phyloP scores from a whole-genome alignment of 768 basidiomycete species.

The Amyloporia xantha region DNA sequence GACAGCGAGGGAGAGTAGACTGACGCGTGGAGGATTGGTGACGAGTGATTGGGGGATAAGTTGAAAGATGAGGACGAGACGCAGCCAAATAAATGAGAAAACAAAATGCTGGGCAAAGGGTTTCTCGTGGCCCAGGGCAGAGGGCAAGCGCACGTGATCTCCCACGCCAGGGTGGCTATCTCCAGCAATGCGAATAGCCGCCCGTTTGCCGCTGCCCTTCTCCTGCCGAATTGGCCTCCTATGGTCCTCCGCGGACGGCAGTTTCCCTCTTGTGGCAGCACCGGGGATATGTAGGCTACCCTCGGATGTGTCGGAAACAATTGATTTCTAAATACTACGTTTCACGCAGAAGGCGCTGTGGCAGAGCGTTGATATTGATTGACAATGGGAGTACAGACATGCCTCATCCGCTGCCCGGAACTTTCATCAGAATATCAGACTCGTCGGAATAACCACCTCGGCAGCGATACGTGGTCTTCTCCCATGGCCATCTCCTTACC shows the following conservation, averaged over 20 bases:
- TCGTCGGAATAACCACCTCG: not conserved
- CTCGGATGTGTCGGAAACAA: no score
- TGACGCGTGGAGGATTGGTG: constrained; percentile 34
- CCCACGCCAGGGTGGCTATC: constrained; percentile 15
- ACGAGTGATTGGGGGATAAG: constrained; percentile 35
- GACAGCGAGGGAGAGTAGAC: constrained; percentile 30
- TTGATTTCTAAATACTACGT: no score
- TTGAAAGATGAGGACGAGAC: constrained; percentile 35
- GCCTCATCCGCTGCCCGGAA: no score
- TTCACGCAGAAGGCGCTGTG: no score
- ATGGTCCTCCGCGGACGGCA: no score
- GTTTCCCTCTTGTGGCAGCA: no score
- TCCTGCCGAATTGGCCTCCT: no score
- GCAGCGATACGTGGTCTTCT: no score
- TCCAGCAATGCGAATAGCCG: not conserved
- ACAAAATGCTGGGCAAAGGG: constrained; percentile 75
- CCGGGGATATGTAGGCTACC: no score
- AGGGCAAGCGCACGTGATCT: constrained; percentile 31
- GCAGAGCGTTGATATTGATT: no score
- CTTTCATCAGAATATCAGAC: not conserved
- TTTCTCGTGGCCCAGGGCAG: constrained; percentile 41
- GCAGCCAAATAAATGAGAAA: constrained; percentile 41
- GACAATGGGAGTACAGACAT: no score
- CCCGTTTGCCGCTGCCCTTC: not conserved
- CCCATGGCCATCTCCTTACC: no score